phyloP scores from a whole-genome alignment of 164 flowering plant species.

The Magnolia officinalis region DNA sequence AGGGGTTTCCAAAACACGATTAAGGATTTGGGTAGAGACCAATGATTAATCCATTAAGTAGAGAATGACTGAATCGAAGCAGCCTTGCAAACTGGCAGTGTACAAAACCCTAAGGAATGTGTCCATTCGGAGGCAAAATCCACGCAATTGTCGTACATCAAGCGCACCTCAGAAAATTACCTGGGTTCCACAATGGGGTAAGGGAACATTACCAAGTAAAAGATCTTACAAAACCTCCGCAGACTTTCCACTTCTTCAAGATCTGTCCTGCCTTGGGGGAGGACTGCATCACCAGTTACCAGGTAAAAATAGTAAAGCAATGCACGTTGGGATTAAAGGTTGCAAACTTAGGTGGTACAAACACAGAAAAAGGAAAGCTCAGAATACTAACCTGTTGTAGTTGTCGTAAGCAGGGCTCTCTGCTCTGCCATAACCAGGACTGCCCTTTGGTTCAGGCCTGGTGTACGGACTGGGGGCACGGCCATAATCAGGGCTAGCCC shows the following conservation, averaged over 20 bases:
- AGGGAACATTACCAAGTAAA: neutral
- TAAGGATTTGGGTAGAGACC: too few relatives aligned
- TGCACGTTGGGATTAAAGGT: neutral
- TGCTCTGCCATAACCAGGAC: conserved; percentile 46
- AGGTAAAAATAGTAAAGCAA: neutral
- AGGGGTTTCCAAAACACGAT: too few relatives aligned
- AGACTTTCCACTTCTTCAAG: conserved; percentile 5
- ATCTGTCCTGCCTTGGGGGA: conserved; percentile 14
- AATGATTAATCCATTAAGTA: too few relatives aligned
- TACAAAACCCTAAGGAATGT: neutral
- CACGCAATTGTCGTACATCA: neutral
- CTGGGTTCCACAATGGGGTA: neutral
- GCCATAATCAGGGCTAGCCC: conserved; percentile 89
- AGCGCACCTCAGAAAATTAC: neutral
- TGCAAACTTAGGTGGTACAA: neutral
- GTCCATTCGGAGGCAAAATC: neutral
- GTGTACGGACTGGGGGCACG: conserved; percentile 41
- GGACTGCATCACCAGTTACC: conserved; percentile 17
- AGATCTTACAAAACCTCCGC: neutral
- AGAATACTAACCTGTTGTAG: conserved; percentile 17
- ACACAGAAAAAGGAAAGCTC: neutral
- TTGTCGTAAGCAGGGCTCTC: conserved; percentile 28
- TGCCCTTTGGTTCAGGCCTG: conserved; percentile 29
- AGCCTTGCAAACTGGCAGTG: neutral
- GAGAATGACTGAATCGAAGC: neutral